These are phyloP conservation scores for Symbiodinium natans DNA, from an alignment of 73 alveolate species.

Conservation along the genomic window DNA sequence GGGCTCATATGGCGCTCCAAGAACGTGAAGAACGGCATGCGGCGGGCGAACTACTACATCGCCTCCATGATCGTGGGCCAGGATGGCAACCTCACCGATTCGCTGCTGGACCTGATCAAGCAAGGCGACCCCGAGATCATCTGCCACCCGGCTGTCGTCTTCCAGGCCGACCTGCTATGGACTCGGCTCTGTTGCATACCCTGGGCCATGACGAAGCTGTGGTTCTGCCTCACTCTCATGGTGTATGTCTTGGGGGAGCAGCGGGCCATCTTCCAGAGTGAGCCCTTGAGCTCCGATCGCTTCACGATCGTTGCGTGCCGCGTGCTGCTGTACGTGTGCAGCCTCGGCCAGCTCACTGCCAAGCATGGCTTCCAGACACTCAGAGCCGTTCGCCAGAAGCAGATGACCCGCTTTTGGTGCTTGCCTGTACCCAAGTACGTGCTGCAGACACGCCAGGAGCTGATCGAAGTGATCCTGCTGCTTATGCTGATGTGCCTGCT, in stretches of 20 bases:
- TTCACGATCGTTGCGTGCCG: background rate
- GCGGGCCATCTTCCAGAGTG: background rate
- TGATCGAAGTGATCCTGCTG: background rate
- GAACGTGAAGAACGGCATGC: background rate
- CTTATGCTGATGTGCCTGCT: background rate
- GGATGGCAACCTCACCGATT: background rate
- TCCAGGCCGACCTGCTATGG: background rate
- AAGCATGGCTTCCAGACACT: background rate
- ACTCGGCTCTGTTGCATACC: background rate
- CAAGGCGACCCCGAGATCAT: background rate
- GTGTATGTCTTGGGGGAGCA: background rate
- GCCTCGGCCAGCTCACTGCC: constrained; percentile 3
- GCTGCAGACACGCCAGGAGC: background rate
- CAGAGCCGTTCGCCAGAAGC: background rate
- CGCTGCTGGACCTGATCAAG: background rate
- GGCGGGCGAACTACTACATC: background rate
- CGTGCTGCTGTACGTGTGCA: background rate
- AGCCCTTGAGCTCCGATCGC: background rate
- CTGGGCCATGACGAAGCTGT: background rate
- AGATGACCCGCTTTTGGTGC: background rate
- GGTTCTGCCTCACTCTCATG: background rate
- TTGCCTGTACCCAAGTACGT: background rate
- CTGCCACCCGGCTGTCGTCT: background rate
- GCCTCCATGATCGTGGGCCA: background rate
- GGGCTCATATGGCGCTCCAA: constrained; percentile 15